Conservation (phyloP, 495 filamentous ascomycete species). For the Wilcoxina mikolae region DNA sequence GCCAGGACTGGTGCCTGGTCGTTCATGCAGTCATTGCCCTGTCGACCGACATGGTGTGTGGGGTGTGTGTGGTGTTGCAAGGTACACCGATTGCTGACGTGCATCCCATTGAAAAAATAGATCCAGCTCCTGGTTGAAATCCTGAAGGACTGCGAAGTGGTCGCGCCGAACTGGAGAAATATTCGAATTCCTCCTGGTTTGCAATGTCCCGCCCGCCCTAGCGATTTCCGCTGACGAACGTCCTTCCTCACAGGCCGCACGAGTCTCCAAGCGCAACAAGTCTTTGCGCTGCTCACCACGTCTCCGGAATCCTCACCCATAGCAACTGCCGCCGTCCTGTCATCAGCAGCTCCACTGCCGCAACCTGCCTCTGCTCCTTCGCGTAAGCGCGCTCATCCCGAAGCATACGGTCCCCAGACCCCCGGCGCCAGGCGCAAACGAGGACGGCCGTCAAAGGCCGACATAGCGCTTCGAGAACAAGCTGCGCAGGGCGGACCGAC, state of each 20-base stretch:
- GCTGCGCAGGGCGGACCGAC: not conserved
- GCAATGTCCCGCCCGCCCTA: not conserved
- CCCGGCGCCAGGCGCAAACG: conserved; percentile 5
- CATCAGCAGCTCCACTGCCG: not conserved
- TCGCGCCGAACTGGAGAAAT: conserved; percentile 8
- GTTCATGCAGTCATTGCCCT: not conserved
- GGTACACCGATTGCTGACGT: conserved; percentile 6
- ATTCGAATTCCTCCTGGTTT: conserved; percentile 4
- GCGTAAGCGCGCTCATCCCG: conserved; percentile 1
- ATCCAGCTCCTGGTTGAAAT: conserved; percentile 8
- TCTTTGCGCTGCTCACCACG: conserved; percentile 3
- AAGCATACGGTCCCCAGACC: not conserved
- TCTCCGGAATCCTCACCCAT: not conserved
- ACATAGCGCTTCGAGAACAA: conserved; percentile 6
- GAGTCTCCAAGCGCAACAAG: conserved; percentile 8
- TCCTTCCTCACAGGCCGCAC: conserved; percentile 4
- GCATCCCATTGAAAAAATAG: not conserved
- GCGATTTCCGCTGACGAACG: not conserved
- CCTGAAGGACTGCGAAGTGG: conserved; percentile 5
- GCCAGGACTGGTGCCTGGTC: not conserved
- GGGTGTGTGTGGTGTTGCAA: not conserved
- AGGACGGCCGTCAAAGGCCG: conserved; percentile 10
- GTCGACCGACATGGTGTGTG: not conserved
- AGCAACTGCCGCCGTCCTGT: not conserved
- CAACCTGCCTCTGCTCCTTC: not conserved